A percentile compares a stretch with the other conserved stretches of the same genome.
Conservation (phyloP, 2,329 filamentous ascomycete genomes). For the Monilinia polystroma region DNA sequence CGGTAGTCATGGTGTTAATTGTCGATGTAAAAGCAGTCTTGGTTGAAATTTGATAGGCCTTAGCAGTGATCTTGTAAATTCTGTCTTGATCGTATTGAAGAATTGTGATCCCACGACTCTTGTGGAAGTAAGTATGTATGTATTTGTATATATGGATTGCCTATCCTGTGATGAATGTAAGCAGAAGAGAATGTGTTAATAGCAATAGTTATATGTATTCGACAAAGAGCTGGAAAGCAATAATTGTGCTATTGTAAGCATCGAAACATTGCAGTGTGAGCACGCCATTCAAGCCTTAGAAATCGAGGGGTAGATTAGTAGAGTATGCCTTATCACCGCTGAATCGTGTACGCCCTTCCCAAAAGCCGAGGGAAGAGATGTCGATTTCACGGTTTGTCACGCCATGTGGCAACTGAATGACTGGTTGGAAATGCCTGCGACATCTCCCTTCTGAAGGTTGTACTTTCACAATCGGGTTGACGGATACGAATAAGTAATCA, state of each 20-base stretch:
- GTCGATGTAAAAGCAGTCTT: neutral
- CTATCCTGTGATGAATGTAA: slow-evolving; percentile 4
- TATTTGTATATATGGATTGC: neutral
- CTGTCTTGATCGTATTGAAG: slow-evolving; percentile 1
- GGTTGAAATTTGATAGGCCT: slow-evolving; percentile 14
- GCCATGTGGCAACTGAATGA: slow-evolving; percentile 8
- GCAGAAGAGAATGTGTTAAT: neutral
- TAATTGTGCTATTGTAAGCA: slow-evolving; percentile 3
- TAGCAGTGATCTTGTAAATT: neutral
- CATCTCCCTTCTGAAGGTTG: neutral
- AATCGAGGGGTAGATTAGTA: slow-evolving; percentile 17
- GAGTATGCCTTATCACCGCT: neutral
- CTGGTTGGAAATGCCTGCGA: neutral
- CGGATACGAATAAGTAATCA: neutral
- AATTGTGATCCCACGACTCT: neutral
- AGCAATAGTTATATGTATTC: neutral
- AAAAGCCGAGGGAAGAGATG: slow-evolving; percentile 12
- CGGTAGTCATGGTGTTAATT: slow-evolving; percentile 44
- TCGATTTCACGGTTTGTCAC: neutral
- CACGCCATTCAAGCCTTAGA: slow-evolving; percentile 24
- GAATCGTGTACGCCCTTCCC: neutral
- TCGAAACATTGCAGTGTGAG: neutral
- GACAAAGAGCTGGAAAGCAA: neutral
- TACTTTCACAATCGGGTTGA: neutral
- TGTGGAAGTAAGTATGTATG: neutral